phyloP scores from a whole-genome alignment of 371 early-diverging fungal genomes.

The Mucor lusitanicus region DNA sequence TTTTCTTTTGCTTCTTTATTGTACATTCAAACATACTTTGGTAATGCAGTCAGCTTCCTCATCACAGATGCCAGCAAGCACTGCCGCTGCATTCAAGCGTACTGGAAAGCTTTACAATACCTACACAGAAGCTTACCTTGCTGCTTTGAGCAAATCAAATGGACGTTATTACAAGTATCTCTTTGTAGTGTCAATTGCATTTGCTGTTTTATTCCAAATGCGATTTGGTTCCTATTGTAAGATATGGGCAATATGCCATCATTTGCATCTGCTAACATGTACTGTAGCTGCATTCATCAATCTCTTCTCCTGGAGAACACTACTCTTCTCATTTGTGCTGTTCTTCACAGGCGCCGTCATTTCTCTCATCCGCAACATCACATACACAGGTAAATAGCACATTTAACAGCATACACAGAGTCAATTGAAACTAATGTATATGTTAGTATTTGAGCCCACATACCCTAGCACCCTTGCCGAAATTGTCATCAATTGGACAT shows the following conservation, averaged over 20 bases:
- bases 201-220: constrained; percentile 10
- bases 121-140: constrained; percentile 9
- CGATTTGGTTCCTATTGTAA: constrained; percentile 7
- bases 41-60: constrained; percentile 7
- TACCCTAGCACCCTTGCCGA: constrained; percentile 17
- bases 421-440: neutral
- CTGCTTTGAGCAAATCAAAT: neutral
- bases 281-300: neutral
- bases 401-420: neutral
- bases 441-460: constrained; percentile 14
- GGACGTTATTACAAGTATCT: constrained; percentile 1
- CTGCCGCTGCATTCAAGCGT: neutral
- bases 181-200: constrained; percentile 2
- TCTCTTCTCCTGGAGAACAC: constrained; percentile 7
- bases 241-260: neutral
- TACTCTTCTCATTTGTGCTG: neutral
- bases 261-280: neutral
- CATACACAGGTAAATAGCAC: constrained; percentile 5
- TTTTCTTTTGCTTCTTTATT: neutral
- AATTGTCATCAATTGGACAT: neutral
- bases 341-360: neutral
- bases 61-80: neutral
- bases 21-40: neutral
- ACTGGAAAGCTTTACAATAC: neutral
- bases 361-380: neutral